Evolutionary conservation across 805 yeast genomes (phyloP), one percentile per base, ranked within the genome.

Genomic region (Ascoidea tarda): DNA sequence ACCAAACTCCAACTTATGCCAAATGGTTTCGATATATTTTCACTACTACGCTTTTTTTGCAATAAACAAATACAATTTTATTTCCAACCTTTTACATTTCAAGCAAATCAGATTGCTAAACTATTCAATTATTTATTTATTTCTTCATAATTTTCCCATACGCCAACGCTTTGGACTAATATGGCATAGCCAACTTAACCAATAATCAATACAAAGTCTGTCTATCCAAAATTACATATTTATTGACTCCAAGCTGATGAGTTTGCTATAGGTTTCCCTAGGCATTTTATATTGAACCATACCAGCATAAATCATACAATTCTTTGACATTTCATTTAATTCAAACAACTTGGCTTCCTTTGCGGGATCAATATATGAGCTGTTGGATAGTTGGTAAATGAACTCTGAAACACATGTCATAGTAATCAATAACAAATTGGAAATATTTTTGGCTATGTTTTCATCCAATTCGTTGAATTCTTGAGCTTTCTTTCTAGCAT

Each of bases 201-300:
- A 21, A 21, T 3, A 21, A 21, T 21, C 28, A 3, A 21, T 21
- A 21, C 28, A 21, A 21, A 21, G 28, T 21, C 28, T 21, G 3
- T 21, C 28, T 3, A 21, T 21, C 28, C 28, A 3, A 21, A 21
- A 21, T 21, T 3, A 21, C 28, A 21, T 21, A 21, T 21, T 21
- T 21, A 21, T 21, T 21, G 44, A 38, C 63, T 86, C 95, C 54
- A 86, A 67, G 56, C 75, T 78, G 38, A 84, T 79, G 61, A 86
- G 69, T 47, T 80, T 74, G 59, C 86, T 79, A 63, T 85, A 87
- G 0, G 87, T 82, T 60, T 87, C 95, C 52, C 75, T 69, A 6
- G 96, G 95, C 95, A 90, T 87, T 64, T 84, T 82, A 67, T 86
- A 89, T 68, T 87, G 95, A 45, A 90, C 83, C 82, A 91, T 84